Evolutionary conservation across 2,329 filamentous ascomycete genomes (phyloP).

Genomic region (Colletotrichum limetticola): DNA sequence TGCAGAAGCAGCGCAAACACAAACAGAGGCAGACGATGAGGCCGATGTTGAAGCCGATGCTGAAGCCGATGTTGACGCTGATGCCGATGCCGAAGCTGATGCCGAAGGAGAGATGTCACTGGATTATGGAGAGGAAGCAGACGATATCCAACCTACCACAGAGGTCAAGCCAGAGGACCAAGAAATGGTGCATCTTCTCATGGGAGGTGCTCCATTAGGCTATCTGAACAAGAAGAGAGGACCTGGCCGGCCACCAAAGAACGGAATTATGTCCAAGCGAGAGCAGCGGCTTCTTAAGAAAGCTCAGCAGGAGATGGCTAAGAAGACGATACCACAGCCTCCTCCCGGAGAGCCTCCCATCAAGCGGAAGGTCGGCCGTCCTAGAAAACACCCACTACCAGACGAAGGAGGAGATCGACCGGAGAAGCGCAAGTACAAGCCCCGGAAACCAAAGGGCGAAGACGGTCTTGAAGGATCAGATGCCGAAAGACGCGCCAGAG

Average conservation of each 20-base stretch:
- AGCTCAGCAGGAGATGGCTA: constrained; percentile 61
- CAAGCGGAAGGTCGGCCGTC: constrained; percentile 74
- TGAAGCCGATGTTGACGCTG: constrained; percentile 42
- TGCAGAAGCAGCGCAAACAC: constrained; percentile 37
- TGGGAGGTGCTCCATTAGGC: constrained; percentile 40
- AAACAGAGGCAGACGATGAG: constrained; percentile 39
- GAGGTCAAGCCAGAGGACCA: constrained; percentile 43
- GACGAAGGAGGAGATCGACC: constrained; percentile 64
- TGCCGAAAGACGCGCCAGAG: constrained; percentile 64
- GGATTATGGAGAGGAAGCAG: constrained; percentile 37
- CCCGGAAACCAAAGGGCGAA: constrained; percentile 65
- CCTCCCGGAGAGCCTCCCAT: constrained; percentile 60
- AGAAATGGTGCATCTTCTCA: constrained; percentile 49
- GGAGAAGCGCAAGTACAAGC: constrained; percentile 75
- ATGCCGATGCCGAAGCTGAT: constrained; percentile 42
- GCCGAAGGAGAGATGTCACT: constrained; percentile 39
- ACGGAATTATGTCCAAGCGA: constrained; percentile 85
- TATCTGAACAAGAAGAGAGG: constrained; percentile 70
- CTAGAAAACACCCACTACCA: constrained; percentile 70
- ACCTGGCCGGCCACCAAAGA: constrained; percentile 84
- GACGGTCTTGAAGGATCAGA: constrained; percentile 66
- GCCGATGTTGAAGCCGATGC: constrained; percentile 42
- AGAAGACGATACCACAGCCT: constrained; percentile 61
- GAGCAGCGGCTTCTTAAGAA: constrained; percentile 75
- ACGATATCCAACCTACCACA: constrained; percentile 18